These are phyloP conservation scores for Acacia confusa DNA, from an alignment of 306 rosid species.

Conservation along the genomic window DNA sequence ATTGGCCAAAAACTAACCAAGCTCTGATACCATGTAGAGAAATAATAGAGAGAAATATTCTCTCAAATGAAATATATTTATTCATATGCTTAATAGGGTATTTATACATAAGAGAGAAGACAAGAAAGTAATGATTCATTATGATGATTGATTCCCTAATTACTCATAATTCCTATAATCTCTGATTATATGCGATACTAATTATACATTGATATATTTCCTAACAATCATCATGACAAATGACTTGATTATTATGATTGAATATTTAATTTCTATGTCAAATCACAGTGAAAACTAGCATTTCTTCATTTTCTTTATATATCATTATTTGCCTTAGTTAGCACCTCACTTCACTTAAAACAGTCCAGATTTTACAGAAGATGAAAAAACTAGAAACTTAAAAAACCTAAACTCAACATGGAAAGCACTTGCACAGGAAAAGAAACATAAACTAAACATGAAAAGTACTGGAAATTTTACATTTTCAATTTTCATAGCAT, in stretches of 20 bases:
- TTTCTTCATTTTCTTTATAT: neutral
- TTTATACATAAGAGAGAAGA: too few relatives aligned
- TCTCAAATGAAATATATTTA: too few relatives aligned
- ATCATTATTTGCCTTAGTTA: neutral
- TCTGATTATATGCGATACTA: too few relatives aligned
- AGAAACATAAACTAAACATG: conserved; percentile 2
- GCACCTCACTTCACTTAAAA: neutral
- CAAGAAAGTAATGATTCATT: too few relatives aligned
- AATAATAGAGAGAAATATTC: too few relatives aligned
- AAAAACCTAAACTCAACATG: conserved; percentile 3
- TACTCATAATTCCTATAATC: too few relatives aligned
- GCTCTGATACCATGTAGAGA: too few relatives aligned
- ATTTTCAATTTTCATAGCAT: conserved; percentile 61
- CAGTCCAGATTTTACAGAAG: neutral
- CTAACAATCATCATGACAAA: neutral
- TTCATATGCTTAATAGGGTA: too few relatives aligned
- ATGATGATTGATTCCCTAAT: too few relatives aligned
- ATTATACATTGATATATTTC: too few relatives aligned
- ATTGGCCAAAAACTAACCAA: too few relatives aligned
- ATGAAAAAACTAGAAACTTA: neutral
- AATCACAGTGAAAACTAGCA: neutral
- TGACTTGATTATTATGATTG: neutral
- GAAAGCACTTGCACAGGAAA: neutral
- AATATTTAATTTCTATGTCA: neutral
- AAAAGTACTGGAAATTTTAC: conserved; percentile 36